Evolutionary conservation across 129 eudicot species (phyloP), one percentile per base, ranked within the genome.

Genomic region (Flaveria linearis): DNA sequence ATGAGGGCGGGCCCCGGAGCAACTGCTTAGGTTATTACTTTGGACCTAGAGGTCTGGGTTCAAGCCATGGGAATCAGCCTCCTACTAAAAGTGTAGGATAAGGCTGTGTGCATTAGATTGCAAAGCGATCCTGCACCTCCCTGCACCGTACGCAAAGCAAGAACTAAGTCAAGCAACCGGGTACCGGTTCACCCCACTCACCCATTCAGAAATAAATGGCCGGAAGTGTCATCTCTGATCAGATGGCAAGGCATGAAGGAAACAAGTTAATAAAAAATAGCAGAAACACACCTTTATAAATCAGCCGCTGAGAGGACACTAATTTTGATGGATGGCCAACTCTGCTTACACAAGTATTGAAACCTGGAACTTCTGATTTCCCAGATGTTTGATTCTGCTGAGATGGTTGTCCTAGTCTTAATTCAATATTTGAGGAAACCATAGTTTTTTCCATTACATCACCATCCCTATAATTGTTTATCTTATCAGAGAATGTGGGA

Each of bases 361-460:
- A 67, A 58, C 71, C 78, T 45, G 79, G 70, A 36, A 52, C 47
- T 75, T 23, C 41, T 25, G 83, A 47, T 53, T 68, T 75, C 43
- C 86, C 86, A 64, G 76, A 68, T 60, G 78, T 41, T 69, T 75
- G 72, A 83, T 78, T 76, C 76, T 80, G 89, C 75, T 80, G 80
- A 79, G 96, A 84, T 68, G 90, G 96, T 62, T 90, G 92, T 57
- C 96, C 92, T 61, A 90, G 85, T 82, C 88, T 87, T 82, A 90
- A 77, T 82, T 90, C 96, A 72, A 80, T 77, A 80, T 84, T 85
- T 36, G 96, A 89, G 42, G 87, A 74, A 74, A 80, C 76, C 68
- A 69, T 57, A 73, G 78, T 71, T 60, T 67, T 72, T 53, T 74
- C 84, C 47, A 67, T 28, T 77, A 16, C 66, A 85, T 53, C 72